These are phyloP conservation scores for Sisymbrium irio DNA, from an alignment of 345 rosid species.

Conservation along the genomic window DNA sequence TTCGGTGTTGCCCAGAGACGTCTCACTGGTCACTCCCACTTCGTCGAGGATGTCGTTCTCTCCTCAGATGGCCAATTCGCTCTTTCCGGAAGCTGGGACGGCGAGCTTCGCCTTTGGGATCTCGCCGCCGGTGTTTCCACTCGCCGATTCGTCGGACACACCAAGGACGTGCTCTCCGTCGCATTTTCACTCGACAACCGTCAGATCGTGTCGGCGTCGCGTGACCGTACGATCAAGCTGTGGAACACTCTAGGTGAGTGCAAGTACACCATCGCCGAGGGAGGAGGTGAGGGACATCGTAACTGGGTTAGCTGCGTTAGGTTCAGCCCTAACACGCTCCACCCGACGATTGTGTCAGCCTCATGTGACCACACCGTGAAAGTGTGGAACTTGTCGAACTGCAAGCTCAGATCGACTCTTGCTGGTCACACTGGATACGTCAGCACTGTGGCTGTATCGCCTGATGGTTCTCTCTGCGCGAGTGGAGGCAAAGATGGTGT, in stretches of 20 bases:
- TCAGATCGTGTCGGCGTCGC: constrained; percentile 96
- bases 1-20: constrained; percentile 86
- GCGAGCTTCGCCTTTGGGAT: constrained; percentile 99
- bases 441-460: constrained; percentile 91
- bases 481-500: constrained; percentile 97
- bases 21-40: constrained; percentile 93
- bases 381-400: constrained; percentile 93
- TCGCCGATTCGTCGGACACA: constrained; percentile 93
- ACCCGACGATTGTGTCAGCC: constrained; percentile 92
- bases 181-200: constrained; percentile 96
- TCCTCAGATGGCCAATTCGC: constrained; percentile 98
- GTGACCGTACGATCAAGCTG: constrained; percentile 88
- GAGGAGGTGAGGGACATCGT: constrained; percentile 57
- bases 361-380: constrained; percentile 88
- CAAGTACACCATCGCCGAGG: constrained; percentile 92
- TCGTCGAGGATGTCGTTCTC: constrained; percentile 91
- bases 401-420: constrained; percentile 74
- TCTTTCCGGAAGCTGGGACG: constrained; percentile 96
- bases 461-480: constrained; percentile 91
- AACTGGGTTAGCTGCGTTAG: constrained; percentile 98
- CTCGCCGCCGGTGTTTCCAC: constrained; percentile 68
- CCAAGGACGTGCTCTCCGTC: constrained; percentile 90
- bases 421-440: constrained; percentile 82
- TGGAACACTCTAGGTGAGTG: constrained; percentile 99
- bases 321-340: constrained; percentile 73